Base-by-base conservation (phyloP, 306 rosid genomes). In the Leucaena leucocephala region DNA sequence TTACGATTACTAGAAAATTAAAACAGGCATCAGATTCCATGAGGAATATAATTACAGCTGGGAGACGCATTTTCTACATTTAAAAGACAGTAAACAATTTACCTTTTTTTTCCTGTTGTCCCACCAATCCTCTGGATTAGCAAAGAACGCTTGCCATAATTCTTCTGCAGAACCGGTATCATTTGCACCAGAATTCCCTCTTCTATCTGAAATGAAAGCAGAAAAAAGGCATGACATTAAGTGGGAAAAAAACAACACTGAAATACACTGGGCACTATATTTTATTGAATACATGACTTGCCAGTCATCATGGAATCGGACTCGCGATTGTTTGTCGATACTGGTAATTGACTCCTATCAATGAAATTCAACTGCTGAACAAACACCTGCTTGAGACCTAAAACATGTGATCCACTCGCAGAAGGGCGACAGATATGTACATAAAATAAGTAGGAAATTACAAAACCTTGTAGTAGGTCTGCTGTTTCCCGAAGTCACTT, bases 361-460 rank as follows among this genome's bases (percentile, higher is more conserved):
- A 95, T 82, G 80, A 95, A 92, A 84, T 87, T 92, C 86, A 95
- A 88, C 86, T 95, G 91, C 83, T 95, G 92, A 80, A 54, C 95
- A 75, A 88, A 87, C 44, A 95, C 98, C 98, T 94, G 79, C 73
- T 70, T 34, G 19, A 85, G 42, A 78, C 22, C 52, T 64, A 68
- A 71, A 75, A 59, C 63, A 72, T 49, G 34, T 79, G 38, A 81
- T 74, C 15, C 44, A 77, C 77, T 8, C 12, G 45, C 14, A 43
- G 40, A 44, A 43, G 49, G 49, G 46, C 42, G 55, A 34, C 7
- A 76, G 42, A 62, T 4, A 57, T 8, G 43, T n/a, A 19, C 42
- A 36, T 36, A 65, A 6, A 7, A 1, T 7, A 36, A 38, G 43
- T 62, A 27, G 39, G 15, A 22, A 69, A 48, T 68, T 11, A 67